phyloP scores from a whole-genome alignment of 768 basidiomycete genomes.

The Tylopilus felleus region DNA sequence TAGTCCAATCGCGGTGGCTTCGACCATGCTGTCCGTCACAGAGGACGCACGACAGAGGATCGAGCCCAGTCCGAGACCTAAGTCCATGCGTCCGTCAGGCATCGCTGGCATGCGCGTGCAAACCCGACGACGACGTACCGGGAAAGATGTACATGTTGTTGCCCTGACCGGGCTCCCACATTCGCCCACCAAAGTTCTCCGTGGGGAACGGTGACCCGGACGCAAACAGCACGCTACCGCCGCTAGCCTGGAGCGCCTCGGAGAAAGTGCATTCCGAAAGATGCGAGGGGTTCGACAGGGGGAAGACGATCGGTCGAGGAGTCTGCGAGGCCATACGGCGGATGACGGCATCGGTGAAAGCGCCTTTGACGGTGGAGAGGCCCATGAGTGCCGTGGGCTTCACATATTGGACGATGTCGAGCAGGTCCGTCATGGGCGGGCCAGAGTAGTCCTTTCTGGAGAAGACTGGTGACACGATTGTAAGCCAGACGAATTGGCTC shows the following conservation, averaged over 20 bases:
- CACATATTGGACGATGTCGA: conserved; percentile 76
- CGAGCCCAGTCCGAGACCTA: conserved; percentile 59
- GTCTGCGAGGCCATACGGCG: conserved; percentile 77
- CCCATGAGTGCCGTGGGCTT: conserved; percentile 88
- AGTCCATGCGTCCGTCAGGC: background rate
- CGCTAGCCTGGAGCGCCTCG: conserved; percentile 68
- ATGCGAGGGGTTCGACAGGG: conserved; percentile 85
- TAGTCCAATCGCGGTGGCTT: conserved; percentile 79
- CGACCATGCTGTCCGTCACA: conserved; percentile 87
- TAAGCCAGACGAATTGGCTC: background rate
- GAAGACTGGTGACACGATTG: conserved; percentile 51
- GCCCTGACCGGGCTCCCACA: conserved; percentile 79
- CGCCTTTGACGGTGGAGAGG: conserved; percentile 82
- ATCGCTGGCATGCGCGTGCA: background rate
- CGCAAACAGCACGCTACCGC: conserved; percentile 80
- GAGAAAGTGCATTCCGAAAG: conserved; percentile 78
- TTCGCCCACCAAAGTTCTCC: conserved; percentile 51
- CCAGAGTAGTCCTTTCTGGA: conserved; percentile 78
- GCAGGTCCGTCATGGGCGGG: conserved; percentile 67
- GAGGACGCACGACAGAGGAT: conserved; percentile 64
- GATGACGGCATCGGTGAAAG: conserved; percentile 72
- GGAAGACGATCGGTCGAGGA: conserved; percentile 85
- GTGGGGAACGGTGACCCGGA: conserved; percentile 83
- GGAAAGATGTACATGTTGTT: conserved; percentile 94
- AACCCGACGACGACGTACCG: conserved; percentile 33